These are phyloP conservation scores for Suhomyces panamericanus DNA, from an alignment of 1,139 yeast genomes.

Conservation along the genomic window DNA sequence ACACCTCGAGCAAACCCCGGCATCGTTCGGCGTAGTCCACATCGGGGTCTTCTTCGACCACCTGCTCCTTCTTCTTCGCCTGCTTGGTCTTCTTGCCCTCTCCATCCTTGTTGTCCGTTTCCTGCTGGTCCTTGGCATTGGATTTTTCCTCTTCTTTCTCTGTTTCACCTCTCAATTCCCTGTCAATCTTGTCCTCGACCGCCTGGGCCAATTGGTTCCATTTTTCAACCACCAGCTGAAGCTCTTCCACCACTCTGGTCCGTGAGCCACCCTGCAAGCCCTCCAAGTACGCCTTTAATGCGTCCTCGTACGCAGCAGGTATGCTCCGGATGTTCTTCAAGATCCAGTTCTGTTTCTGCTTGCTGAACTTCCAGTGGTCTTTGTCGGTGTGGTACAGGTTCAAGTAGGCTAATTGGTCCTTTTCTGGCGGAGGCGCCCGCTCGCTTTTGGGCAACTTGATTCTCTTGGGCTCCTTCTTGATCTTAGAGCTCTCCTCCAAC, in stretches of 20 bases:
- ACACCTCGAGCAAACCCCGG: conserved; percentile 31
- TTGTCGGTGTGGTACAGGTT: conserved; percentile 62
- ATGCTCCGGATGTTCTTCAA: conserved; percentile 62
- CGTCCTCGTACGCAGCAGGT: conserved; percentile 56
- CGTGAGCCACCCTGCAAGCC: conserved; percentile 77
- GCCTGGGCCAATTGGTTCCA: conserved; percentile 59
- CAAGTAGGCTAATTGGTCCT: conserved; percentile 77
- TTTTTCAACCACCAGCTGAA: conserved; percentile 44
- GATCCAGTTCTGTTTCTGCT: conserved; percentile 93
- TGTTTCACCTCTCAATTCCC: conserved; percentile 25
- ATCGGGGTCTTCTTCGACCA: conserved; percentile 19
- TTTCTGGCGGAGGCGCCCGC: conserved; percentile 73
- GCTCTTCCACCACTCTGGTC: conserved; percentile 55
- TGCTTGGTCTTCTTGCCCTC: conserved; percentile 18
- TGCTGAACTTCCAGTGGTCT: conserved; percentile 84
- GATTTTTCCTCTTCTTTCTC: conserved; percentile 17
- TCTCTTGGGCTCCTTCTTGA: conserved; percentile 69
- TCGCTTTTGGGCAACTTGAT: conserved; percentile 73
- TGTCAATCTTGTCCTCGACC: conserved; percentile 41
- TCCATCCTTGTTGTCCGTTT: conserved; percentile 16
- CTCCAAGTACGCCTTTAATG: conserved; percentile 57
- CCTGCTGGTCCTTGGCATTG: conserved; percentile 16
- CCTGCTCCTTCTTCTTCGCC: conserved; percentile 13
- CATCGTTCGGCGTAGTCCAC: conserved; percentile 49
- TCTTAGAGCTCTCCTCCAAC: conserved; percentile 22